Conservation (phyloP, 2,329 filamentous ascomycete species). For the Aspergillus quadrilineatus region DNA sequence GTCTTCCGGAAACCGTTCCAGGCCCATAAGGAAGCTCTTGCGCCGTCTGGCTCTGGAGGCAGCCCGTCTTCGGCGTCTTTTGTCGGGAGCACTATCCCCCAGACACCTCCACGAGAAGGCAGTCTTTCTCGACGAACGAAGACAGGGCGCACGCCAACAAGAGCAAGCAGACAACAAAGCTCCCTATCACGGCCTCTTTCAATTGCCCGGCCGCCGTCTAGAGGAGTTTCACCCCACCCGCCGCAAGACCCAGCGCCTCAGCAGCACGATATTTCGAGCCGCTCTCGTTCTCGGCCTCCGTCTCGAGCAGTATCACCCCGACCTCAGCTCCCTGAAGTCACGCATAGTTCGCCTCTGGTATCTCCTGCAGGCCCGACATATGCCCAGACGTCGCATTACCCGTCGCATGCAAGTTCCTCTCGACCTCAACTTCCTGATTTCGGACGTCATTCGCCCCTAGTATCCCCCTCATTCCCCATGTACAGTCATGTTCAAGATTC, state of each 20-base stretch:
- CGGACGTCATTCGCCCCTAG: slow-evolving; percentile 16
- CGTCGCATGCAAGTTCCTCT: neutral
- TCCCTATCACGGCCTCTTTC: slow-evolving; percentile 36
- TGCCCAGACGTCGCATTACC: slow-evolving; percentile 4
- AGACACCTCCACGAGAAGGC: slow-evolving; percentile 36
- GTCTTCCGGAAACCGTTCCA: slow-evolving; percentile 64
- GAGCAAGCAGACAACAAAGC: slow-evolving; percentile 39
- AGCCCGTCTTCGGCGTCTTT: slow-evolving; percentile 35
- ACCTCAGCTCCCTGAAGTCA: neutral
- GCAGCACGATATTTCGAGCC: slow-evolving; percentile 5
- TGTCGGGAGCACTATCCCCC: slow-evolving; percentile 37
- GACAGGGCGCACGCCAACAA: slow-evolving; percentile 39
- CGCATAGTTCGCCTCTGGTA: slow-evolving; percentile 13
- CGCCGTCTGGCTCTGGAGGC: slow-evolving; percentile 38
- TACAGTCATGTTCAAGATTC: slow-evolving; percentile 11
- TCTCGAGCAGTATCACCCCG: slow-evolving; percentile 15
- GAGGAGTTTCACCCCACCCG: slow-evolving; percentile 28
- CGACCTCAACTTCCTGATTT: slow-evolving; percentile 7
- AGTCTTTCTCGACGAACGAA: slow-evolving; percentile 33
- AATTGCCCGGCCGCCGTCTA: slow-evolving; percentile 31
- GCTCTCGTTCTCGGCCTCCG: slow-evolving; percentile 18
- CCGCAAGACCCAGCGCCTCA: slow-evolving; percentile 18
- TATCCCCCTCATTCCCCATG: neutral
- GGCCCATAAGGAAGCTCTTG: slow-evolving; percentile 55
- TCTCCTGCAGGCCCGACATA: slow-evolving; percentile 8